Conservation (phyloP, 1,139 yeast species). For the Ogataea hybrid region DNA sequence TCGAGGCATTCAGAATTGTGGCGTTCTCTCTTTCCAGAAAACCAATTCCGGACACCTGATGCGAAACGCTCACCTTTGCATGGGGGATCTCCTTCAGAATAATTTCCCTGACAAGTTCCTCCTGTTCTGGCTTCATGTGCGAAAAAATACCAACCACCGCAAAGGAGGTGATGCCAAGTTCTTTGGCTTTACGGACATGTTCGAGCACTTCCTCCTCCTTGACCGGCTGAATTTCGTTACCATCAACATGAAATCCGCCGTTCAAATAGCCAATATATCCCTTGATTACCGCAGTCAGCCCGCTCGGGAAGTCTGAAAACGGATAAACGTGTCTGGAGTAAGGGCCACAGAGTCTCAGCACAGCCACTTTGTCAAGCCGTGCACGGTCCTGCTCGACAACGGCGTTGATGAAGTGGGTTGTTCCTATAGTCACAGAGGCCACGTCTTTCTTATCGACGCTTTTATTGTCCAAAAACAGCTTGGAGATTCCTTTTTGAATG, state of each 20-base stretch:
- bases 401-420: constrained; percentile 37
- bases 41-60: constrained; percentile 34
- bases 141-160: constrained; percentile 34
- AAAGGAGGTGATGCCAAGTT: constrained; percentile 27
- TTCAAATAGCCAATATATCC: constrained; percentile 30
- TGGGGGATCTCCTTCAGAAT: constrained; percentile 23
- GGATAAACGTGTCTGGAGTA: constrained; percentile 31
- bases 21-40: constrained; percentile 35
- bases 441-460: constrained; percentile 25
- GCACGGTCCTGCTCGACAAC: constrained; percentile 35
- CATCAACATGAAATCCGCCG: constrained; percentile 35
- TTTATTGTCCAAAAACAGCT: constrained; percentile 28
- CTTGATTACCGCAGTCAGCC: constrained; percentile 27
- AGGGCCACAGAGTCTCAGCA: constrained; percentile 34
- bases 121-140: constrained; percentile 31
- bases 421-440: constrained; percentile 34
- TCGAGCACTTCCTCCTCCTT: constrained; percentile 26
- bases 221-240: constrained; percentile 28
- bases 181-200: constrained; percentile 27
- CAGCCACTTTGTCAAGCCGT: constrained; percentile 32
- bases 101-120: constrained; percentile 28
- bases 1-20: constrained; percentile 35
- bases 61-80: constrained; percentile 31
- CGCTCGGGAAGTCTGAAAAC: constrained; percentile 34
- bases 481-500: constrained; percentile 36